A percentile compares a stretch with the other conserved stretches of the same genome.
These are phyloP conservation scores for Butyriboletus loyo DNA, from an alignment of 768 basidiomycete species.

Conservation along the genomic window DNA sequence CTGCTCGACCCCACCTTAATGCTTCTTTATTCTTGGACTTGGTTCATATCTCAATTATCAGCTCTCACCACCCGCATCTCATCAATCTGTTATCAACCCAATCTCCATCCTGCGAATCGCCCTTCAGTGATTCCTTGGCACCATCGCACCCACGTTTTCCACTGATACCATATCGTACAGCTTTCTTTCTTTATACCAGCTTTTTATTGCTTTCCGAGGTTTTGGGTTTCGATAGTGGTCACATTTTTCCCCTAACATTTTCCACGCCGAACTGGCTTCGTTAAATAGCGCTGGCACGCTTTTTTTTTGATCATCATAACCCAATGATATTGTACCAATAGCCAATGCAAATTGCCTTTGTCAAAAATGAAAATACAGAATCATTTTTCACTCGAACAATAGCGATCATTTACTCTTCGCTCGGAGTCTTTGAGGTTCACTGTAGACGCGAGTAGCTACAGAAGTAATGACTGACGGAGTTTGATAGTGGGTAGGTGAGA, in stretches of 20 bases:
- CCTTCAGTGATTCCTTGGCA: neutral
- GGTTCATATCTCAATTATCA: constrained; percentile 15
- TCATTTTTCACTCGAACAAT: too few relatives aligned
- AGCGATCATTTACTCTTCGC: too few relatives aligned
- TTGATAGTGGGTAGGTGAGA: too few relatives aligned
- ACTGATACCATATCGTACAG: constrained; percentile 1
- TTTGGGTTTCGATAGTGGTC: neutral
- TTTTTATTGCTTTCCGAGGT: neutral
- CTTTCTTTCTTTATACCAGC: neutral
- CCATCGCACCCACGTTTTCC: neutral
- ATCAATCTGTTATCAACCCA: neutral
- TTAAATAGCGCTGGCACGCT: constrained; percentile 8
- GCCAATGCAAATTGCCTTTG: neutral
- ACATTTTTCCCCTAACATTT: neutral
- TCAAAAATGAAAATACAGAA: neutral
- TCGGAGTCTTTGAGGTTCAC: too few relatives aligned
- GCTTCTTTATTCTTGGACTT: constrained; percentile 15
- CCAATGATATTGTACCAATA: constrained; percentile 6
- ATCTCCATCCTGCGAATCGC: neutral
- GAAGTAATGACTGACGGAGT: too few relatives aligned
- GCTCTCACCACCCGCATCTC: neutral
- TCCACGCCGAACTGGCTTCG: constrained; percentile 9
- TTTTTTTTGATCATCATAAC: neutral
- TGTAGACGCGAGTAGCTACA: too few relatives aligned
- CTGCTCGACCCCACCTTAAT: neutral